Conservation (phyloP, 163 green algal species). For the Chloroidium sp. region DNA sequence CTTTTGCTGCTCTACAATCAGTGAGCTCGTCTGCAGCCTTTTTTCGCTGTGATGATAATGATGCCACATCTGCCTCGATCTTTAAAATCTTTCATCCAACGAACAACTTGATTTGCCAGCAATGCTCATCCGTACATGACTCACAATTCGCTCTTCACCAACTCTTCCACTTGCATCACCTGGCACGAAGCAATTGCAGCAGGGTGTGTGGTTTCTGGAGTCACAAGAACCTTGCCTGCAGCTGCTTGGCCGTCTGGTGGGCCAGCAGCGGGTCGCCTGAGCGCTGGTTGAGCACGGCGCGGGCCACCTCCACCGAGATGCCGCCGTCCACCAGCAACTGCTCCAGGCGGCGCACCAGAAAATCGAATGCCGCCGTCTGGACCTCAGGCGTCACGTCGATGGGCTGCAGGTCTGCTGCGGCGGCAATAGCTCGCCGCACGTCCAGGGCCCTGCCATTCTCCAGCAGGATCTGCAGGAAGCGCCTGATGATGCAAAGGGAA, state of each 20-base stretch:
- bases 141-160: too few species aligned
- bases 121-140: too few species aligned
- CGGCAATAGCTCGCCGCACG: slow-evolving; percentile 36
- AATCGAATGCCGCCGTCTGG: slow-evolving; percentile 50
- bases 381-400: slow-evolving; percentile 5
- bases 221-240: slow-evolving; percentile 21
- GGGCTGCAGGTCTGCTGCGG: slow-evolving; percentile 11
- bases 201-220: too few species aligned
- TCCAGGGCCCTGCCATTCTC: slow-evolving; percentile 45
- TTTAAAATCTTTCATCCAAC: too few species aligned
- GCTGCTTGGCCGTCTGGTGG: slow-evolving; percentile 51
- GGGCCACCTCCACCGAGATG: slow-evolving; percentile 58
- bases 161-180: too few species aligned
- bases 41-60: too few species aligned
- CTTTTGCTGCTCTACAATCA: too few species aligned
- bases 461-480: slow-evolving; percentile 44
- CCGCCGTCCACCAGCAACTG: slow-evolving; percentile 79
- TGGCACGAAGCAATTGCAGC: too few species aligned
- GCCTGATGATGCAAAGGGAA: too few species aligned
- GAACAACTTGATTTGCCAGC: too few species aligned
- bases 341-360: slow-evolving; percentile 76
- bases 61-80: too few species aligned
- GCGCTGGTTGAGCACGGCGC: slow-evolving; percentile 76
- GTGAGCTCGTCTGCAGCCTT: too few species aligned
- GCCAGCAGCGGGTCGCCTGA: slow-evolving; percentile 63